These are phyloP conservation scores for Ogataea pilisensis DNA, from an alignment of 805 yeast species.

Conservation along the genomic window DNA sequence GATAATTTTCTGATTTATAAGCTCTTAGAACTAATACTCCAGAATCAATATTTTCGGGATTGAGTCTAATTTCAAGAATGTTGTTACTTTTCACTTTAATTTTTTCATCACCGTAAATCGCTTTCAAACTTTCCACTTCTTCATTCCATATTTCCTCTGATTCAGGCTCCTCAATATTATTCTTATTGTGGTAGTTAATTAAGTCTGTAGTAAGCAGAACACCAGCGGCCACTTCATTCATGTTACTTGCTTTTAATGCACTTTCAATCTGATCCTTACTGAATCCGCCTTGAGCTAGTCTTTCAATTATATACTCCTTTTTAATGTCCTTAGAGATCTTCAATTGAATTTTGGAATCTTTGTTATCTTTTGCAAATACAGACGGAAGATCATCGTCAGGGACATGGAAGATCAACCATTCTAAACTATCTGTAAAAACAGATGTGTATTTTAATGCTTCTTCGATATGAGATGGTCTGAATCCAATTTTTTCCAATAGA, in stretches of 20 bases:
- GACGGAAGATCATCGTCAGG: conserved; percentile 93
- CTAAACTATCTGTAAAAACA: conserved; percentile 50
- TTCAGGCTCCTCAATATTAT: conserved; percentile 11
- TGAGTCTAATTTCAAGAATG: conserved; percentile 33
- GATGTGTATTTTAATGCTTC: conserved; percentile 66
- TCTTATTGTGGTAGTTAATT: conserved; percentile 15
- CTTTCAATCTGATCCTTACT: conserved; percentile 59
- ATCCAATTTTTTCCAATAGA: conserved; percentile 47
- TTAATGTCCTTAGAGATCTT: conserved; percentile 50
- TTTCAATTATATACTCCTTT: conserved; percentile 52
- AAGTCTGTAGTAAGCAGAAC: conserved; percentile 43
- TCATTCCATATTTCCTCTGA: conserved; percentile 57
- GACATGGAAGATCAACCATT: conserved; percentile 80
- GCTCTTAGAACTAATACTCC: conserved; percentile 33
- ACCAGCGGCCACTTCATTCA: conserved; percentile 49
- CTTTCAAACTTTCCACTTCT: conserved; percentile 64
- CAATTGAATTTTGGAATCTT: conserved; percentile 54
- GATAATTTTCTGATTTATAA: conserved; percentile 53
- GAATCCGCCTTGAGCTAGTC: conserved; percentile 64
- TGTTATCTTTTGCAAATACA: conserved; percentile 51
- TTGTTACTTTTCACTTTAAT: conserved; percentile 29
- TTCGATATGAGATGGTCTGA: conserved; percentile 59
- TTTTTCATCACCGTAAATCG: conserved; percentile 51
- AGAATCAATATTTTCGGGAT: conserved; percentile 28
- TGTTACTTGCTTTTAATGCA: conserved; percentile 37